These are phyloP conservation scores for Zostera marina DNA, from an alignment of 116 monocot species.

Conservation along the genomic window DNA sequence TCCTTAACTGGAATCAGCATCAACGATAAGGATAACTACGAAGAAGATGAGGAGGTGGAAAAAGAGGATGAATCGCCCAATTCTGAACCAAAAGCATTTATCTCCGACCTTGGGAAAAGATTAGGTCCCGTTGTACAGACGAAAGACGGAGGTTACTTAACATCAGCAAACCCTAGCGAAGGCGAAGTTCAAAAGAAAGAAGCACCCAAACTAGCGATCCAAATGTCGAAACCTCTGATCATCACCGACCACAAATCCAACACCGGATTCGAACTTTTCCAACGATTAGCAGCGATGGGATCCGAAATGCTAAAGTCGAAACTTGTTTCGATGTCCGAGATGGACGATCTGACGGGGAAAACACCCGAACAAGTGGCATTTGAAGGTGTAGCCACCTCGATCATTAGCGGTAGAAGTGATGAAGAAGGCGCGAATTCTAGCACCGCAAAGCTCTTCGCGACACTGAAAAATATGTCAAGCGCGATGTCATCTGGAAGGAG, in stretches of 20 bases:
- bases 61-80: not conserved
- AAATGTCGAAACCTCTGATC: slow-evolving; percentile 59
- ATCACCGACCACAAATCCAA: slow-evolving; percentile 18
- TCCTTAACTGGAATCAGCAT: not conserved
- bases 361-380: slow-evolving; percentile 85
- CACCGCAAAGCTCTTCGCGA: slow-evolving; percentile 40
- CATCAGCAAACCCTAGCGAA: slow-evolving; percentile 59
- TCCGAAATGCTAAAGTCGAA: slow-evolving; percentile 27
- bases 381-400: slow-evolving; percentile 76
- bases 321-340: slow-evolving; percentile 18
- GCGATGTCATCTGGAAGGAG: slow-evolving; percentile 35
- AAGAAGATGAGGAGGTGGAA: not conserved
- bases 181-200: slow-evolving; percentile 22
- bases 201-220: slow-evolving; percentile 67
- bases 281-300: slow-evolving; percentile 44
- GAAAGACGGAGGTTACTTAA: slow-evolving; percentile 77
- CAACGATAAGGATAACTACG: not conserved
- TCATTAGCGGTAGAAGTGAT: slow-evolving; percentile 57
- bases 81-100: slow-evolving; percentile 3
- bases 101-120: slow-evolving; percentile 78
- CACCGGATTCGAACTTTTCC: slow-evolving; percentile 57
- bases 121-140: slow-evolving; percentile 68
- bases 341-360: slow-evolving; percentile 78
- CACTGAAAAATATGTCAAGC: slow-evolving; percentile 35
- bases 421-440: slow-evolving; percentile 46